These are phyloP conservation scores for Fusarium sp. DNA, from an alignment of 2,329 filamentous ascomycete species.

Conservation along the genomic window DNA sequence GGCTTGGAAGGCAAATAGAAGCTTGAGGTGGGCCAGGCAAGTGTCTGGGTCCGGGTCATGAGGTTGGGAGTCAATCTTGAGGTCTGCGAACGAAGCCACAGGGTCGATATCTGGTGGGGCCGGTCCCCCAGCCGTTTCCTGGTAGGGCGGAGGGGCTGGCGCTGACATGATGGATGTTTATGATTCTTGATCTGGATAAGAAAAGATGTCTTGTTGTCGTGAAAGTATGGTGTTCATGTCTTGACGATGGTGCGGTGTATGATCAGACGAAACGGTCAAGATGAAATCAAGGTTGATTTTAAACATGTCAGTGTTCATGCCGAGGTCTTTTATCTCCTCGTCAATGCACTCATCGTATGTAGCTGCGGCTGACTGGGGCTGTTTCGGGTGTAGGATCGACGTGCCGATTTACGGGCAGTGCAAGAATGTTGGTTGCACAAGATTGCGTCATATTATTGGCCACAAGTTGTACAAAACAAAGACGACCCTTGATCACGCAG, in stretches of 20 bases:
- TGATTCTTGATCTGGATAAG: background rate
- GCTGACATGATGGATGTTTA: constrained; percentile 9
- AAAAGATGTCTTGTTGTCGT: background rate
- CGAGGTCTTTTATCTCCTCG: background rate
- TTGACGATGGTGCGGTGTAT: background rate
- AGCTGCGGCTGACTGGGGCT: background rate
- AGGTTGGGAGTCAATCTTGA: constrained; percentile 20
- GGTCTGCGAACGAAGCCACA: constrained; percentile 23
- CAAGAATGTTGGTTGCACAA: background rate
- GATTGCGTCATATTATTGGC: background rate
- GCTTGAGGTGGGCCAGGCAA: constrained; percentile 67
- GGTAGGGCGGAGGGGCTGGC: constrained; percentile 25
- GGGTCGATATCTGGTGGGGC: constrained; percentile 16
- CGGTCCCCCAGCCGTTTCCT: background rate
- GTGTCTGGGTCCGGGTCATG: constrained; percentile 28
- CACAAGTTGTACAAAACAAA: background rate
- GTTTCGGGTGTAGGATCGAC: background rate
- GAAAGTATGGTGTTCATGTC: background rate
- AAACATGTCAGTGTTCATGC: background rate
- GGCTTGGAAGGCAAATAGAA: constrained; percentile 72
- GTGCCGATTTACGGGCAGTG: background rate
- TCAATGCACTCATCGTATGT: background rate
- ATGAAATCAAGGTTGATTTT: background rate
- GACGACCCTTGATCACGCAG: background rate
- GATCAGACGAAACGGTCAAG: background rate